Percentiles rank a stretch among this genome's conserved stretches.
Conservation (phyloP, 306 rosid species). For the Cotoneaster glaucophyllus region DNA sequence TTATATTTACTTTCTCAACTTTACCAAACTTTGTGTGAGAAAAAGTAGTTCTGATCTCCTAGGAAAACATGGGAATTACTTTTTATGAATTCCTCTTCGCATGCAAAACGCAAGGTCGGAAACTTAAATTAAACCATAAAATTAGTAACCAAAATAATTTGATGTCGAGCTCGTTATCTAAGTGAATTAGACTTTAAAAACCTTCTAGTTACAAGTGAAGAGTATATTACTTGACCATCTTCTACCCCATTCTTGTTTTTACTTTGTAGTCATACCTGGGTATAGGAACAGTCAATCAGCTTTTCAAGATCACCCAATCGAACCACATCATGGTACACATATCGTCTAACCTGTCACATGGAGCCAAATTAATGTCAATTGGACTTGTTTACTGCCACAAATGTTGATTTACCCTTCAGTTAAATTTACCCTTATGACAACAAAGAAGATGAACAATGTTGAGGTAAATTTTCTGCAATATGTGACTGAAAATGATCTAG, state of each 20-base stretch:
- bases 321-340: conserved; percentile 90
- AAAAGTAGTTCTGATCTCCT: neutral
- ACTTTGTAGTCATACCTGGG: conserved; percentile 49
- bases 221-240: neutral
- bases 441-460: neutral
- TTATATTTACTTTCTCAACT: neutral
- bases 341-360: conserved; percentile 72
- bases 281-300: conserved; percentile 78
- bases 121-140: too few relatives aligned
- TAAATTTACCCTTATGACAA: neutral
- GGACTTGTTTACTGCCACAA: neutral
- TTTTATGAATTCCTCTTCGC: too few relatives aligned
- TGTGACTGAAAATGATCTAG: neutral
- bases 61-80: neutral
- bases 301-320: conserved; percentile 84
- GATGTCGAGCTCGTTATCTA: neutral
- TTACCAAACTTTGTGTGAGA: neutral
- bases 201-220: too few relatives aligned
- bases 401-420: neutral
- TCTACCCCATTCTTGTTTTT: neutral
- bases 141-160: neutral
- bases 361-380: neutral
- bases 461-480: neutral
- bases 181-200: neutral
- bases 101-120: neutral